phyloP scores from a whole-genome alignment of 345 rosid species.

The Moringa oleifera region DNA sequence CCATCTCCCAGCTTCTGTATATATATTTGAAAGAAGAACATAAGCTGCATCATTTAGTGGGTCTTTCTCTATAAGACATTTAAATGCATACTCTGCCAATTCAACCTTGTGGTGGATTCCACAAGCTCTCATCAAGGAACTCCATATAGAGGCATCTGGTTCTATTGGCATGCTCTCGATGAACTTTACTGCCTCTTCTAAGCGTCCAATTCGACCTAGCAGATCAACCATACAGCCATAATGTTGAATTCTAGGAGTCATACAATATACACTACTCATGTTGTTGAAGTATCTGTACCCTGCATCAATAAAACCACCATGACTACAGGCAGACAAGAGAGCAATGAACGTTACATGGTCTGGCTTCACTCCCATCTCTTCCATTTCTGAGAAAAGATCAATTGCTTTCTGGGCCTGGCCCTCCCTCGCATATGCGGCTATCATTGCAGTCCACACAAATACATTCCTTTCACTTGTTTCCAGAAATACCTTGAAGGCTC shows the following conservation, averaged over 20 bases:
- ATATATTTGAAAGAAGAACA: conserved; percentile 72
- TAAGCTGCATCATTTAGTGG: conserved; percentile 78
- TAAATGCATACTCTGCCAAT: conserved; percentile 66
- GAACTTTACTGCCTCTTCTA: conserved; percentile 59
- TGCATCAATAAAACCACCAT: conserved; percentile 72
- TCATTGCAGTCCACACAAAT: conserved; percentile 67
- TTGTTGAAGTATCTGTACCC: conserved; percentile 59
- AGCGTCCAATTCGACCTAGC: conserved; percentile 77
- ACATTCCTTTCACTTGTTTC: conserved; percentile 33
- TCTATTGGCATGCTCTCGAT: conserved; percentile 62
- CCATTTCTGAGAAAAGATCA: conserved; percentile 63
- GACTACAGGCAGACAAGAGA: conserved; percentile 87
- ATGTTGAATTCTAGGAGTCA: conserved; percentile 58
- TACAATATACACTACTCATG: conserved; percentile 54
- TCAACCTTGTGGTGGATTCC: conserved; percentile 67
- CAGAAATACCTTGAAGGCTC: conserved; percentile 44
- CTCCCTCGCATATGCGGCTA: conserved; percentile 67
- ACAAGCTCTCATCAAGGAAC: conserved; percentile 74
- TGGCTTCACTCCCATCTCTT: conserved; percentile 48
- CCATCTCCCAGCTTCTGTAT: conserved; percentile 81
- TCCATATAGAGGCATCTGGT: conserved; percentile 65
- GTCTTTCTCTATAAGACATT: conserved; percentile 46
- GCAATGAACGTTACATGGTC: conserved; percentile 80
- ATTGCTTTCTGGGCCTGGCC: conserved; percentile 30
- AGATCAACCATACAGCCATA: conserved; percentile 86